These are phyloP conservation scores for Paraconiothyrium sp. DNA, from an alignment of 2,329 filamentous ascomycete species.

Conservation along the genomic window DNA sequence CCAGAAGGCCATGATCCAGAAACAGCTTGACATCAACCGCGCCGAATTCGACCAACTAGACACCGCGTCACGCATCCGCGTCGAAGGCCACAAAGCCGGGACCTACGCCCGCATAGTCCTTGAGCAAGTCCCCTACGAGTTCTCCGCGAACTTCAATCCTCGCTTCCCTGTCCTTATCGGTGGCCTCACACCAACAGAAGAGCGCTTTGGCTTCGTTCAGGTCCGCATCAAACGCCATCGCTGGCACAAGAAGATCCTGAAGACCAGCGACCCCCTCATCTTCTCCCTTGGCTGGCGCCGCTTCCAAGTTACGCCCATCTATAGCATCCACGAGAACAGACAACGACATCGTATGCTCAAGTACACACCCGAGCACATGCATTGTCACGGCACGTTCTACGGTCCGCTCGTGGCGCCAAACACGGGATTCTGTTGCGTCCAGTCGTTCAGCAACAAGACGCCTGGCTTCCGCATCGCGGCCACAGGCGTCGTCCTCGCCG, in stretches of 20 bases:
- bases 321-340: conserved; percentile 93
- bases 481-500: conserved; percentile 90
- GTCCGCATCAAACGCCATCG: conserved; percentile 95
- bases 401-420: conserved; percentile 95
- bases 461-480: conserved; percentile 94
- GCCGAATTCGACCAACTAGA: conserved; percentile 90
- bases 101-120: conserved; percentile 93
- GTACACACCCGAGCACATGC: conserved; percentile 99
- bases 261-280: conserved; percentile 96
- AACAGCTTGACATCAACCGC: conserved; percentile 96
- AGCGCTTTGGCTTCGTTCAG: conserved; percentile 94
- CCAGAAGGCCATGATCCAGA: conserved; percentile 93
- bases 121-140: conserved; percentile 89
- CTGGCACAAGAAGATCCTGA: conserved; percentile 99
- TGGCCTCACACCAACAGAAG: conserved; percentile 91
- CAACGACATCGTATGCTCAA: conserved; percentile 98
- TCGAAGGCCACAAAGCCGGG: conserved; percentile 91
- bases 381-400: conserved; percentile 96
- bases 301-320: conserved; percentile 92
- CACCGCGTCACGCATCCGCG: conserved; percentile 79
- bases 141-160: conserved; percentile 82
- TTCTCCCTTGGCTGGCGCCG: conserved; percentile 96
- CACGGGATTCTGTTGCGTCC: conserved; percentile 93
- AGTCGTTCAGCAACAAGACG: conserved; percentile 83
- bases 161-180: conserved; percentile 87